phyloP scores from a whole-genome alignment of 805 yeast species.

The Starmerella floris region DNA sequence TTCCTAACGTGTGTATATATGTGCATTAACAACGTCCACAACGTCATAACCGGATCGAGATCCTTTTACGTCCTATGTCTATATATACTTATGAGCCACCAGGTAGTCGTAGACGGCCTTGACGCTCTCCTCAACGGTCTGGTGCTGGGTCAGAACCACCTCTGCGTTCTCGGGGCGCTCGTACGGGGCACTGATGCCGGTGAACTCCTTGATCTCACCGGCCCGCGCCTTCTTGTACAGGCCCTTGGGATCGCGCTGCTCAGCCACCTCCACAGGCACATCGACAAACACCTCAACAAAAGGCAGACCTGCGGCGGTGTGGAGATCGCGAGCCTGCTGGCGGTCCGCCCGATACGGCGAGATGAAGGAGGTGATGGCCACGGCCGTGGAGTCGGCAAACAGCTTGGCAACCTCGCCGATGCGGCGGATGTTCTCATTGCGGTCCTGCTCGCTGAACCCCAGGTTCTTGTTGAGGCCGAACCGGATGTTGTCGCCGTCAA shows the following conservation, averaged over 20 bases:
- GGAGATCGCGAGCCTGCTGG: slow-evolving; percentile 72
- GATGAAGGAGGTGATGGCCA: slow-evolving; percentile 82
- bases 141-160: slow-evolving; percentile 61
- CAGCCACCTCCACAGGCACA: slow-evolving; percentile 89
- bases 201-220: slow-evolving; percentile 84
- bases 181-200: slow-evolving; percentile 92
- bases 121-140: slow-evolving; percentile 71
- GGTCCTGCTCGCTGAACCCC: slow-evolving; percentile 81
- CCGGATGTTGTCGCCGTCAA: slow-evolving; percentile 86
- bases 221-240: slow-evolving; percentile 92
- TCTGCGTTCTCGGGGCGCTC: slow-evolving; percentile 84
- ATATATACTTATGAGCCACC: slow-evolving; percentile 10
- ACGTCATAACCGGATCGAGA: too few species aligned
- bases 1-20: too few species aligned
- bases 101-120: slow-evolving; percentile 50
- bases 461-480: slow-evolving; percentile 91
- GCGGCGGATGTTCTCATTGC: slow-evolving; percentile 90
- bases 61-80: too few species aligned
- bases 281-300: slow-evolving; percentile 86
- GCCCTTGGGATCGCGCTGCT: slow-evolving; percentile 95
- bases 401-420: slow-evolving; percentile 88
- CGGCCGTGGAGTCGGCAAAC: slow-evolving; percentile 83
- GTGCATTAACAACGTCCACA: too few species aligned
- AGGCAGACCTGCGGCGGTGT: slow-evolving; percentile 58
- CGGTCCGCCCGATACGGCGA: slow-evolving; percentile 83